Evolutionary conservation across 1,284 basidiomycete genomes (phyloP).

Genomic region (Schizophyllum commune): DNA sequence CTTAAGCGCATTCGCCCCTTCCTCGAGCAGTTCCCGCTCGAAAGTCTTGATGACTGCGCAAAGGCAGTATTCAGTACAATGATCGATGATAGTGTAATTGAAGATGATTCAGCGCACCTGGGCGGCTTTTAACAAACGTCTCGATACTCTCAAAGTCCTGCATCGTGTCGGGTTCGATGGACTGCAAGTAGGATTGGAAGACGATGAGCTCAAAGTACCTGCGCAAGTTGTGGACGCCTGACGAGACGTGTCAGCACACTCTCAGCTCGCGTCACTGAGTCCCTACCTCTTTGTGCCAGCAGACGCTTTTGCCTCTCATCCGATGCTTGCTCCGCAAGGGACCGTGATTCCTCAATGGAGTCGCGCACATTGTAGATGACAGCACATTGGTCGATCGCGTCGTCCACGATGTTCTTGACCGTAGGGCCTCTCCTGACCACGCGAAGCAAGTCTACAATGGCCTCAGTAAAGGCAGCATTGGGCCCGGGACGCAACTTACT

Average conservation of each 20-base stretch:
- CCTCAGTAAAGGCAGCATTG: neutral
- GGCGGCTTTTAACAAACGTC: conserved; percentile 73
- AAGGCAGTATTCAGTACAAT: neutral
- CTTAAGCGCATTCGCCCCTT: conserved; percentile 74
- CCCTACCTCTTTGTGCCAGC: conserved; percentile 72
- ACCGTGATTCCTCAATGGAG: conserved; percentile 78
- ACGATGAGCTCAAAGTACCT: conserved; percentile 90
- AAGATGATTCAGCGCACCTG: conserved; percentile 42
- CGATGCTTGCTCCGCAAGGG: conserved; percentile 67
- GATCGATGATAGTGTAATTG: neutral
- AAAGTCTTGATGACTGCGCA: conserved; percentile 87
- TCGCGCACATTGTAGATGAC: conserved; percentile 84
- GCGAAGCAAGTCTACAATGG: conserved; percentile 68
- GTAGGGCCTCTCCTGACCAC: conserved; percentile 87
- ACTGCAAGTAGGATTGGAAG: conserved; percentile 92
- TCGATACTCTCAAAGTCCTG: conserved; percentile 74
- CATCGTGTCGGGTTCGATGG: conserved; percentile 77
- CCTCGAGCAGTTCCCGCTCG: conserved; percentile 82
- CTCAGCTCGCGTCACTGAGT: no score
- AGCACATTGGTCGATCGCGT: conserved; percentile 85
- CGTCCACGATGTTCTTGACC: conserved; percentile 86
- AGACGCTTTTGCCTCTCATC: conserved; percentile 63
- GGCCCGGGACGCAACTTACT: conserved; percentile 38
- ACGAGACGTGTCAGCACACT: conserved; percentile 3
- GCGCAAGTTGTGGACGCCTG: conserved; percentile 74